phyloP scores from a whole-genome alignment of 129 eudicot genomes.

The Logfia minima region DNA sequence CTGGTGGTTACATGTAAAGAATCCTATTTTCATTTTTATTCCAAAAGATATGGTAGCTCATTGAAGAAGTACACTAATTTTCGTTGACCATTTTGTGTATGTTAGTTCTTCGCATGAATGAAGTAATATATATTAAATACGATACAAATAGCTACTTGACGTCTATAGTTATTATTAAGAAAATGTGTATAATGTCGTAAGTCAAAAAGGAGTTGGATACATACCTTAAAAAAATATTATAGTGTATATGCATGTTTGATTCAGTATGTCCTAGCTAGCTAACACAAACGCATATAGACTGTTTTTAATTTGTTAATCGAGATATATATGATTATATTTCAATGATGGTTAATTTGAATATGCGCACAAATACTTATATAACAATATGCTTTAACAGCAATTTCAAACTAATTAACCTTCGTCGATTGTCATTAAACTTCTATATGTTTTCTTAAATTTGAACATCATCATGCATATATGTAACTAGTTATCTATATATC shows the following conservation, averaged over 20 bases:
- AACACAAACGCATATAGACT: too few relatives aligned
- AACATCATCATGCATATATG: too few relatives aligned
- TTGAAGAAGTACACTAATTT: constrained; percentile 9
- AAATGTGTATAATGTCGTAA: neutral
- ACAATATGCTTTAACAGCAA: too few relatives aligned
- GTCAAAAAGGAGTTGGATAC: constrained; percentile 3
- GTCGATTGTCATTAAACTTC: too few relatives aligned
- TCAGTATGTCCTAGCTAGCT: too few relatives aligned
- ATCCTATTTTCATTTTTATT: constrained; percentile 8
- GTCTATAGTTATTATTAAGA: neutral
- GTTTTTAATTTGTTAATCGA: too few relatives aligned
- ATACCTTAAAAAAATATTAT: neutral
- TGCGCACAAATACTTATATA: too few relatives aligned
- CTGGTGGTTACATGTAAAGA: constrained; percentile 24
- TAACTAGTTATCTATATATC: too few relatives aligned
- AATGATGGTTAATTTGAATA: too few relatives aligned
- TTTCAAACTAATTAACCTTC: too few relatives aligned
- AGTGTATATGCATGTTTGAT: neutral
- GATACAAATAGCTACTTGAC: neutral
- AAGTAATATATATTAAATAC: neutral
- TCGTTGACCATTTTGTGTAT: constrained; percentile 18
- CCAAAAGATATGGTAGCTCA: constrained; percentile 17
- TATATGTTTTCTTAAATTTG: too few relatives aligned
- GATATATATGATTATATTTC: too few relatives aligned
- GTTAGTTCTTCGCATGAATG: constrained; percentile 32